Evolutionary conservation across 192 early-diverging fungal species (phyloP), one percentile per base, ranked within the genome.

Genomic region (Phycomyces nitens): DNA sequence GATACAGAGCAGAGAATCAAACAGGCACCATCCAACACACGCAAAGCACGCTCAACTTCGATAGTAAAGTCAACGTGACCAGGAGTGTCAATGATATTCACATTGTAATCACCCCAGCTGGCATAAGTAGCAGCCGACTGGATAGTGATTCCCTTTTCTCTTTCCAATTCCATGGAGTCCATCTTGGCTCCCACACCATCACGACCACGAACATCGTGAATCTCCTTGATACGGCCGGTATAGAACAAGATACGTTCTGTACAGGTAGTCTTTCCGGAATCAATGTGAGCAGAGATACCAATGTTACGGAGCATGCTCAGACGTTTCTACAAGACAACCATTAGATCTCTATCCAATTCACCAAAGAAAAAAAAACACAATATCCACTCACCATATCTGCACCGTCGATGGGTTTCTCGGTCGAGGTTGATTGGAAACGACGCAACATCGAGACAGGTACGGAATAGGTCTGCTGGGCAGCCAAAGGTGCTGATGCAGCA

Each of bases 131-230:
- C 89, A n/a, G 92, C 92, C 38, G 86, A 89, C 77, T 92, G 89
- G 65, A 93, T 93, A 26, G 92, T 93, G 65, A 93, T 93, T 34
- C 92, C 92, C 77, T 90, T 88, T 75, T 99, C 97, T 63, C 95
- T 84, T 81, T 97, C 97, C 21, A 97, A 82, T 24, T 97, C 95
- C 97, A 99, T 99, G 40, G 93, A 96, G 79, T 99, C 97, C 97
- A 99, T 99, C 69, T 94, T 97, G 12, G 97, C 97, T 56, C 95
- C 97, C 41, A 96, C 93, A 71, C 86, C 87, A 71, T 93, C 90
- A 64, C 82, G 84, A 63, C 90, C 90, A 65, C 92, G 89, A 29
- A 93, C 90, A 65, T 93, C 90, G 75, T 93, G 92, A 69, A 93
- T 93, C 69, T 88, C 87, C 77, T 90, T 91, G 79, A 93, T 93